Evolutionary conservation across 352 stramenopile species (phyloP).

Genomic region (Globisporangium barbulae): DNA sequence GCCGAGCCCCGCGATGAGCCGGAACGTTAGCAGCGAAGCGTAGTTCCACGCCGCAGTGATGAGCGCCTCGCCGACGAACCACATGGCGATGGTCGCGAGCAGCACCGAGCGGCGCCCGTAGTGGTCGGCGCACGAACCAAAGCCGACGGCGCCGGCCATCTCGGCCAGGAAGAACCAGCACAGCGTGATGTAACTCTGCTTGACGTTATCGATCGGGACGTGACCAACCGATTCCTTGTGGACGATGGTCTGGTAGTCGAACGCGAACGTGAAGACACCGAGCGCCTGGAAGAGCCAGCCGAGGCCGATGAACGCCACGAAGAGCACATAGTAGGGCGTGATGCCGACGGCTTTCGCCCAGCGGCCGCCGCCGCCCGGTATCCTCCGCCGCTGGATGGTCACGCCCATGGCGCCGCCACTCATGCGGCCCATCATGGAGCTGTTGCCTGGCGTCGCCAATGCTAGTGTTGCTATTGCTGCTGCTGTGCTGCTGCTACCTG

Average conservation of each 20-base stretch:
- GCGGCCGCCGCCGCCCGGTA: conserved; percentile 5
- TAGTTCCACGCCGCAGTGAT: conserved; percentile 34
- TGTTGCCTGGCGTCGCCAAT: not conserved
- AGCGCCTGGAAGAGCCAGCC: conserved; percentile 45
- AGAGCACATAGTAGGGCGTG: conserved; percentile 41
- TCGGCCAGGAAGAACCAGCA: conserved; percentile 42
- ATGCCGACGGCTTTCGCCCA: conserved; percentile 33
- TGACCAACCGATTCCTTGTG: not conserved
- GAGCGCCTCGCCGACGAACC: conserved; percentile 38
- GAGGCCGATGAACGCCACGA: conserved; percentile 43
- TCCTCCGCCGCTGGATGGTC: conserved; percentile 22
- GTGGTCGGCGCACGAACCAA: conserved; percentile 57
- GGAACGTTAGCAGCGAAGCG: conserved; percentile 36
- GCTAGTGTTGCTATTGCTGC: not conserved
- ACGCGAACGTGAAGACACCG: conserved; percentile 26
- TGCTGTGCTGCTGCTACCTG: not conserved
- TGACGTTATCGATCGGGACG: not conserved
- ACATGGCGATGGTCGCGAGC: conserved; percentile 33
- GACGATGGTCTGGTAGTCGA: conserved; percentile 14
- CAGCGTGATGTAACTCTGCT: conserved; percentile 25
- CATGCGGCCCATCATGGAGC: conserved; percentile 1
- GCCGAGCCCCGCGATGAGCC: conserved; percentile 38
- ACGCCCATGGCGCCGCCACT: conserved; percentile 13
- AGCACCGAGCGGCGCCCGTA: conserved; percentile 48
- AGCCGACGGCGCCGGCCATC: conserved; percentile 40